phyloP scores from a whole-genome alignment of 2,329 filamentous ascomycete genomes.

The Ophiocordyceps camponoti-floridani region DNA sequence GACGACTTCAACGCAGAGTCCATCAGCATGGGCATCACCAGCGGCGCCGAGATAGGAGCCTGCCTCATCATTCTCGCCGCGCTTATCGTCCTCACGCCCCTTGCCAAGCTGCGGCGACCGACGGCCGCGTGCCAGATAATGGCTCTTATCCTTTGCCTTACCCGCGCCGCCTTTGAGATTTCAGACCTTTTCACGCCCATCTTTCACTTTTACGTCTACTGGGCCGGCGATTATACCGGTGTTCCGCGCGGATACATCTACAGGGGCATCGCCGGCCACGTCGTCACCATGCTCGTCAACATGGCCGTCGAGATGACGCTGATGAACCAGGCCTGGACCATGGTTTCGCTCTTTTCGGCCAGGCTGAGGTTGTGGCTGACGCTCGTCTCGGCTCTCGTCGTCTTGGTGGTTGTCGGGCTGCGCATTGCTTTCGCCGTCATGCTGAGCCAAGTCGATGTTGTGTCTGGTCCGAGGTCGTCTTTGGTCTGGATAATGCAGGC shows the following conservation, averaged over 20 bases:
- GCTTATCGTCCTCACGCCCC: constrained; percentile 45
- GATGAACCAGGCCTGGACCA: constrained; percentile 32
- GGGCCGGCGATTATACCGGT: constrained; percentile 32
- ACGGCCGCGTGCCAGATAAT: constrained; percentile 49
- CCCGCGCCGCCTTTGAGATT: constrained; percentile 38
- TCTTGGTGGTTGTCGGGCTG: constrained; percentile 13
- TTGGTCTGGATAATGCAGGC: constrained; percentile 21
- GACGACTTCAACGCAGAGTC: constrained; percentile 14
- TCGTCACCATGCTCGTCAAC: constrained; percentile 15
- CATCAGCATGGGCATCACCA: constrained; percentile 36
- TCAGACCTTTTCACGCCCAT: constrained; percentile 44
- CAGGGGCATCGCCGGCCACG: constrained; percentile 17
- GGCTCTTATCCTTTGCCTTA: constrained; percentile 40
- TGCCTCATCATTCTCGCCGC: constrained; percentile 46
- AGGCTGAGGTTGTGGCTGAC: constrained; percentile 13
- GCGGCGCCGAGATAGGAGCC: constrained; percentile 53
- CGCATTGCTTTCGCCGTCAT: constrained; percentile 16
- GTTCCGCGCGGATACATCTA: constrained; percentile 23
- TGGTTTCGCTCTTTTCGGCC: constrained; percentile 28
- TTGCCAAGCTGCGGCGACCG: constrained; percentile 42
- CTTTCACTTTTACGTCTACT: constrained; percentile 41
- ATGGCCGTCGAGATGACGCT: constrained; percentile 28
- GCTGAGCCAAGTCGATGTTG: constrained; percentile 16
- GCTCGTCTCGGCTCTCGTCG: constrained; percentile 16
- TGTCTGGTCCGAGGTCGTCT: constrained; percentile 8